Evolutionary conservation across 371 early-diverging fungal genomes (phyloP).

Genomic region (Mortierella polycephala): DNA sequence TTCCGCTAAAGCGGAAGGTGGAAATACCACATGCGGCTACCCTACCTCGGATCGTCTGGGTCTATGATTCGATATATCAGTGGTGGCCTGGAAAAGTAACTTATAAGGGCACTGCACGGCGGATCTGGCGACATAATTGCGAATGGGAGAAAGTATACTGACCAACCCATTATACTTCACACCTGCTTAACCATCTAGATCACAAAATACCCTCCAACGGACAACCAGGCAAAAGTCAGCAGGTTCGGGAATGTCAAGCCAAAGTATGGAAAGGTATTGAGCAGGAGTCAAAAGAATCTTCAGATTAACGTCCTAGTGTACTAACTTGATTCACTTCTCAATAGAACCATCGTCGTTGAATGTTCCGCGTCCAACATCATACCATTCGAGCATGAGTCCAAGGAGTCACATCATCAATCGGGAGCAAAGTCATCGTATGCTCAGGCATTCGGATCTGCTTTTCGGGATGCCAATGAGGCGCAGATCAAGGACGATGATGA

Average conservation of each 20-base stretch:
- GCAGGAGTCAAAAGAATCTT: background rate
- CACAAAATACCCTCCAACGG: conserved; percentile 21
- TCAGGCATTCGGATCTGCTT: conserved; percentile 16
- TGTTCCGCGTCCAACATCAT: conserved; percentile 27
- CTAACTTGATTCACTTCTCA: background rate
- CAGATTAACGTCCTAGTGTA: background rate
- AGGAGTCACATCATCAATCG: conserved; percentile 3
- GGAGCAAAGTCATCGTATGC: background rate
- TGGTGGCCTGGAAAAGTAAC: conserved; percentile 53
- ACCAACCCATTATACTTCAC: no score
- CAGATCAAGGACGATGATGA: conserved; percentile 43
- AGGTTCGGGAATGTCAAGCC: conserved; percentile 37
- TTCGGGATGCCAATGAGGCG: conserved; percentile 21
- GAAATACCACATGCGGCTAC: conserved; percentile 31
- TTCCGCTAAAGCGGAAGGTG: conserved; percentile 12
- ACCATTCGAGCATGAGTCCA: conserved; percentile 21
- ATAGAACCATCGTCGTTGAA: conserved; percentile 27
- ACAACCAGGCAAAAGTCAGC: conserved; percentile 24
- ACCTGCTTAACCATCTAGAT: conserved; percentile 11
- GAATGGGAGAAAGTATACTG: no score
- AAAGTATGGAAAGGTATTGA: conserved; percentile 14
- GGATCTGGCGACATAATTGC: no score
- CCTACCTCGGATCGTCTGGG: conserved; percentile 43
- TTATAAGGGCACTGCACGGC: no score
- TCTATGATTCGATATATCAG: conserved; percentile 18